Base-by-base conservation (phyloP, 2,329 filamentous ascomycete species). In the Arthrobotrys sinensis region DNA sequence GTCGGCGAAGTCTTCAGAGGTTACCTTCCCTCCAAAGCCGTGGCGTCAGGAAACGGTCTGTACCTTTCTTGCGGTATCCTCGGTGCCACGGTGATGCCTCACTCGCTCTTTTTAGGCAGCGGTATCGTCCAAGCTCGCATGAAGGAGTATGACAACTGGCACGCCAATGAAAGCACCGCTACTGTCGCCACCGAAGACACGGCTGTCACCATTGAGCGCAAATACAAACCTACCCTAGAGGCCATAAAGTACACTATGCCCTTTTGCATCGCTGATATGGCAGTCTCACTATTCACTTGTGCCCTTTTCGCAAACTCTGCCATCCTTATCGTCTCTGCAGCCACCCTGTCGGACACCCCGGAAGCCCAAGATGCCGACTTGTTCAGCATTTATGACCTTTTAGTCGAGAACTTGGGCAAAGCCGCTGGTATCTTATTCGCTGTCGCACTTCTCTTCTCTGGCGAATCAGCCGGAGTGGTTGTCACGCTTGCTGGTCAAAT, bases 401-500 rank as follows among this genome's bases (percentile, higher is more conserved):
- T 97, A 0, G 88, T 90, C 0, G 82, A 84, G 0, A 91, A 89
- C 68, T 89, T 97, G 64, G 90, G 91, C 0, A 90, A 91, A 0
- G 91, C 89, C 0, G 94, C 93, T 0, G 94, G 93, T 1, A 92
- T 92, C 1, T 86, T 97, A n/a, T 97, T 97, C 80, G 93, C 93
- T 0, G 86, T 96, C 1, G 93, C 93, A 0, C 86, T 97, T 0
- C 88, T 97, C 0, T 88, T 96, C 0, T 94, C 91, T 0, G 93
- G 93, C 7, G 88, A 93, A 11, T 93, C 91, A 0, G 93, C 93
- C 0, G 93, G 93, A 4, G 93, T 97, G 40, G 91, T 96, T 1
- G 96, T 93, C 85, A 97, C 94, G 0, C 96, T 97, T 81, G 89
- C 93, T 0, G 93, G 93, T 0, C 93, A 97, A 83, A 96, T 97